Evolutionary conservation across 768 basidiomycete genomes (phyloP).

Genomic region (Arthromyces matolae): DNA sequence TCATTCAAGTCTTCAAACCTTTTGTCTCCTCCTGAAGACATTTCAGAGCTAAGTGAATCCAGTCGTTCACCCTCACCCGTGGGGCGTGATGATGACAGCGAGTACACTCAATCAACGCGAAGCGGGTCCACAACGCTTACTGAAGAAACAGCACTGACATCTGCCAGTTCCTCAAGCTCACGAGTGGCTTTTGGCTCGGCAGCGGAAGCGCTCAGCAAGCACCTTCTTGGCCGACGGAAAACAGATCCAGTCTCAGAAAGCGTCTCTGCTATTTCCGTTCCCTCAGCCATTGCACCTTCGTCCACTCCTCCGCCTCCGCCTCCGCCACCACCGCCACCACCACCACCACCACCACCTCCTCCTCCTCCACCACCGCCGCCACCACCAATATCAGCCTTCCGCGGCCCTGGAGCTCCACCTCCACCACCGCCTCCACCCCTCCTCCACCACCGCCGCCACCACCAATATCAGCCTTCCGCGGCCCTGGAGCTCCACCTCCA

Average conservation of each 20-base stretch:
- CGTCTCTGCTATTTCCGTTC: constrained; percentile 23
- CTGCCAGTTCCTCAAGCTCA: constrained; percentile 44
- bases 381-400: constrained; percentile 36
- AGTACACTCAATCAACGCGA: constrained; percentile 46
- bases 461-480: constrained; percentile 27
- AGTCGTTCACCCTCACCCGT: constrained; percentile 43
- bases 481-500: constrained; percentile 26
- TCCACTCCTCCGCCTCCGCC: neutral
- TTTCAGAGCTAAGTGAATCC: constrained; percentile 36
- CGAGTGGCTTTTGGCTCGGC: constrained; percentile 43
- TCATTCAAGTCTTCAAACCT: constrained; percentile 40
- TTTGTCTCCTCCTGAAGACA: constrained; percentile 42
- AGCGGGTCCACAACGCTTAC: constrained; percentile 39
- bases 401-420: constrained; percentile 19
- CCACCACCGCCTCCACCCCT: constrained; percentile 22
- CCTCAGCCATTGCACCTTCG: constrained; percentile 21
- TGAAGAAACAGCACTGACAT: constrained; percentile 55
- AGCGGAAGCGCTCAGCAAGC: constrained; percentile 61
- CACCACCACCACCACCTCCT: neutral
- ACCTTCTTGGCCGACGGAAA: constrained; percentile 49
- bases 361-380: constrained; percentile 4
- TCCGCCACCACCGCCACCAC: neutral
- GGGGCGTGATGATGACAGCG: constrained; percentile 53
- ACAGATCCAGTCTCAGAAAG: constrained; percentile 34
- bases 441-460: constrained; percentile 36